Evolutionary conservation across 2,329 filamentous ascomycete genomes (phyloP).

Genomic region (Ceratocystiopsis sp.): DNA sequence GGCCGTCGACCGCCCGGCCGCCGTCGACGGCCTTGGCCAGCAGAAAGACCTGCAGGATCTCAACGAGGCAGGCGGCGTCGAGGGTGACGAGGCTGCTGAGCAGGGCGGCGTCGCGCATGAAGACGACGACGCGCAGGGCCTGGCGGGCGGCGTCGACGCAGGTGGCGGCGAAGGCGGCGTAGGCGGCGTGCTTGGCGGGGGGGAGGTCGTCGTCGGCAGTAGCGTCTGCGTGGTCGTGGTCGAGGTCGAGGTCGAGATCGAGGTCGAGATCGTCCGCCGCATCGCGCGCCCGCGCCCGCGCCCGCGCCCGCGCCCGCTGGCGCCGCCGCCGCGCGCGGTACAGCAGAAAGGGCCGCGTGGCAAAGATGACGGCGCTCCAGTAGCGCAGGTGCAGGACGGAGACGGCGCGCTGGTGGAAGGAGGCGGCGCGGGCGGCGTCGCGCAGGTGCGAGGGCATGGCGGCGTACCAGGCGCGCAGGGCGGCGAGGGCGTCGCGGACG

Average conservation of each 20-base stretch:
- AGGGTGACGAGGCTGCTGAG: slow-evolving; percentile 12
- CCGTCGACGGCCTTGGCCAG: too few species aligned
- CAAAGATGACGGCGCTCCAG: slow-evolving; percentile 11
- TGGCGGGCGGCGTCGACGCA: slow-evolving; percentile 12
- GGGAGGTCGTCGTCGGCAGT: slow-evolving; percentile 4
- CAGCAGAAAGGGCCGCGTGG: slow-evolving; percentile 18
- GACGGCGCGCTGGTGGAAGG: slow-evolving; percentile 12
- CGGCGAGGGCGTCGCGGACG: slow-evolving; percentile 8
- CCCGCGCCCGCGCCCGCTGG: too few species aligned
- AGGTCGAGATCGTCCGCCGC: too few species aligned
- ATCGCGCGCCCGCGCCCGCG: too few species aligned
- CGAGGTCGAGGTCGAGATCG: too few species aligned
- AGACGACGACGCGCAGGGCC: slow-evolving; percentile 8
- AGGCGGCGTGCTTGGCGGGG: slow-evolving; percentile 9
- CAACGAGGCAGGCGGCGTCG: slow-evolving; percentile 11
- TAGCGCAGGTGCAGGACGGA: slow-evolving; percentile 13
- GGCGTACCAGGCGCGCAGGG: slow-evolving; percentile 10
- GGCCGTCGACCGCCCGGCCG: slow-evolving; percentile 1
- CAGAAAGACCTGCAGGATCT: slow-evolving; percentile 13
- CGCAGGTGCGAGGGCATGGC: slow-evolving; percentile 12
- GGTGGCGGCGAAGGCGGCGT: slow-evolving; percentile 9
- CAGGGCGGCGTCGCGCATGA: slow-evolving; percentile 10
- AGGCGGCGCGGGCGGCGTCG: slow-evolving; percentile 8
- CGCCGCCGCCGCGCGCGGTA: slow-evolving; percentile 7
- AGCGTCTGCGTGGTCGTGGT: slow-evolving; percentile 4